Evolutionary conservation across 257 asterid genomes (phyloP).

Genomic region (Echites panduratus): DNA sequence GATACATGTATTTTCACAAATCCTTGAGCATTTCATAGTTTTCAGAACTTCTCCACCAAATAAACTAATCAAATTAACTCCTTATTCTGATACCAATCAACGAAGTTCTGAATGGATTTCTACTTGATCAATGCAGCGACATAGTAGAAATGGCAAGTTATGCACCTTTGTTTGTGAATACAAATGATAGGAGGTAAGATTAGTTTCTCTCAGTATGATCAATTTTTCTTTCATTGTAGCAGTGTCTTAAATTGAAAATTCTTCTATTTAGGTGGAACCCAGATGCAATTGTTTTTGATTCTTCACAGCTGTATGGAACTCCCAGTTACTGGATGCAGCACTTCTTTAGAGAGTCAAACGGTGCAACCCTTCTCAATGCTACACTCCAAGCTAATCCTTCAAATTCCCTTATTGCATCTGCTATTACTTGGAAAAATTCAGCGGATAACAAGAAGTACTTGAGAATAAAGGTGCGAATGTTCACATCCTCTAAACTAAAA

Average conservation of each 20-base stretch:
- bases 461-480: conserved; percentile 30
- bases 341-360: conserved; percentile 80
- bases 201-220: conserved; percentile 9
- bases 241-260: neutral
- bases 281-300: conserved; percentile 88
- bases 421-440: conserved; percentile 56
- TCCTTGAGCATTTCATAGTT: neutral
- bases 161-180: conserved; percentile 83
- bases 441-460: conserved; percentile 35
- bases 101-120: neutral
- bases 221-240: neutral
- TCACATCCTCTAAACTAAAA: neutral
- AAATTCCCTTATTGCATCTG: conserved; percentile 59
- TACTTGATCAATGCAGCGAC: conserved; percentile 47
- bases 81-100: neutral
- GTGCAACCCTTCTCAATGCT: conserved; percentile 70
- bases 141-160: conserved; percentile 84
- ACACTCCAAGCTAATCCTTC: conserved; percentile 46
- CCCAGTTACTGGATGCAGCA: conserved; percentile 99
- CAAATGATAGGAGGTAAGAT: conserved; percentile 59
- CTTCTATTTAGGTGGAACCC: conserved; percentile 64
- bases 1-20: neutral
- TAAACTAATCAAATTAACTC: neutral
- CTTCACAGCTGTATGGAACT: conserved; percentile 67
- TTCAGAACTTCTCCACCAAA: neutral